Conservation (phyloP, 345 rosid species). For the Syzygium grande region DNA sequence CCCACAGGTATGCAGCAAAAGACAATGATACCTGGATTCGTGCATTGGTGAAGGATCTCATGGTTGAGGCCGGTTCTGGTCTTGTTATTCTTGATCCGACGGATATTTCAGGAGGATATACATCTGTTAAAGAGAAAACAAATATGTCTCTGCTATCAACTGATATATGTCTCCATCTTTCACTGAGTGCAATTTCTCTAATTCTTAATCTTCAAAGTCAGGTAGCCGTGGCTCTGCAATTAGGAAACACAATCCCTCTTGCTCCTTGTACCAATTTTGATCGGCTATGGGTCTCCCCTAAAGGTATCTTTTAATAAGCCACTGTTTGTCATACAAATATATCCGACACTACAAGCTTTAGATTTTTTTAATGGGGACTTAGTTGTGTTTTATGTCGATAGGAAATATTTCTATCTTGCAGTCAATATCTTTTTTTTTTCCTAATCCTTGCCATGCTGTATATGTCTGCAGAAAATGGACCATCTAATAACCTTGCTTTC, state of each 20-base stretch:
- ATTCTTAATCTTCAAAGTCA: constrained; percentile 81
- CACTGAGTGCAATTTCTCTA: constrained; percentile 81
- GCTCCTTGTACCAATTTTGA: constrained; percentile 83
- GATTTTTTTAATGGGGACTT: background rate
- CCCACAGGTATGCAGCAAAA: constrained; percentile 83
- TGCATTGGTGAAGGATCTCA: constrained; percentile 74
- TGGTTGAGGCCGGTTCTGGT: constrained; percentile 95
- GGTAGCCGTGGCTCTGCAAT: constrained; percentile 70
- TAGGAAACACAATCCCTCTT: constrained; percentile 79
- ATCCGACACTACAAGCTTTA: background rate
- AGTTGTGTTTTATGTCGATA: background rate
- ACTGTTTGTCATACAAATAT: background rate
- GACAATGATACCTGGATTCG: constrained; percentile 94
- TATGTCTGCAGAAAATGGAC: constrained; percentile 56
- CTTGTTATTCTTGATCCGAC: constrained; percentile 84
- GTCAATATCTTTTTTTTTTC: background rate
- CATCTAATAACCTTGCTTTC: constrained; percentile 67
- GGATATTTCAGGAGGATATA: constrained; percentile 86
- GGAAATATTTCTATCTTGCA: background rate
- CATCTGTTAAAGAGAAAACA: constrained; percentile 85
- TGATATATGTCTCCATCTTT: constrained; percentile 81
- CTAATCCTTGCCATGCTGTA: background rate
- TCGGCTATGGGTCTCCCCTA: constrained; percentile 78
- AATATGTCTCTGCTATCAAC: constrained; percentile 77
- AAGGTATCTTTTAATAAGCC: constrained; percentile 36